Conservation (phyloP, 495 filamentous ascomycete species). For the Neurospora sp. region DNA sequence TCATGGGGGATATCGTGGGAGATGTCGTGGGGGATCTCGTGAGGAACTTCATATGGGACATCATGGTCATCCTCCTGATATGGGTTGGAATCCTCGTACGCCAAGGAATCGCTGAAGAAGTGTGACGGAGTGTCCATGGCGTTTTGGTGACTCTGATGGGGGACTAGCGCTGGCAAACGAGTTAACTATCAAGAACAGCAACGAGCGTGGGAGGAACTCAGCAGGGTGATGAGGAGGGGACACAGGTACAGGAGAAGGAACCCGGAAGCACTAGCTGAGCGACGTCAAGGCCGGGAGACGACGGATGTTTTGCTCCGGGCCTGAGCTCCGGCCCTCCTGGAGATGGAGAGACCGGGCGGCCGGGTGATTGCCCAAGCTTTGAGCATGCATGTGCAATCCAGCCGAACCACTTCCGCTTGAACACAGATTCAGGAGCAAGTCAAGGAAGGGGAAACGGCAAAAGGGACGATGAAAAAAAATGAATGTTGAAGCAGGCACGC, state of each 20-base stretch:
- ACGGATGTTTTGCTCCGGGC: conserved; percentile 5
- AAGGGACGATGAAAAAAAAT: not conserved
- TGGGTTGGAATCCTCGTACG: conserved; percentile 14
- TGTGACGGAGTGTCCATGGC: conserved; percentile 19
- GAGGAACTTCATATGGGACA: not conserved
- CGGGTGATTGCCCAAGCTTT: not conserved
- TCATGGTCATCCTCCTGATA: conserved; percentile 15
- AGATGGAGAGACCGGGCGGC: conserved; percentile 3
- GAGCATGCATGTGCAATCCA: not conserved
- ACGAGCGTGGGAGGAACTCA: not conserved
- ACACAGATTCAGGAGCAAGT: not conserved
- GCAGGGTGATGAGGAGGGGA: not conserved
- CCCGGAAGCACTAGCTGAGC: not conserved
- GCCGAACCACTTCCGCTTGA: not conserved
- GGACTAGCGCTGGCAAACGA: not conserved
- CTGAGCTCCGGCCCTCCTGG: conserved; percentile 6
- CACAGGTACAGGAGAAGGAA: not conserved
- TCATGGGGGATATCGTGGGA: not conserved
- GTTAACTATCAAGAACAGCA: not conserved
- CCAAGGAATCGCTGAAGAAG: conserved; percentile 20
- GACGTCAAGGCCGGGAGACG: not conserved
- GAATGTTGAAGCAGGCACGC: not conserved
- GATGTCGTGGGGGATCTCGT: not conserved
- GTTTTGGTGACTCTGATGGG: not conserved
- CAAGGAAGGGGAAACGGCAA: not conserved